Percentiles rank a stretch among this genome's conserved stretches.
These are phyloP conservation scores for Capronia coronata DNA, from an alignment of 2,329 filamentous ascomycete species.

Conservation along the genomic window DNA sequence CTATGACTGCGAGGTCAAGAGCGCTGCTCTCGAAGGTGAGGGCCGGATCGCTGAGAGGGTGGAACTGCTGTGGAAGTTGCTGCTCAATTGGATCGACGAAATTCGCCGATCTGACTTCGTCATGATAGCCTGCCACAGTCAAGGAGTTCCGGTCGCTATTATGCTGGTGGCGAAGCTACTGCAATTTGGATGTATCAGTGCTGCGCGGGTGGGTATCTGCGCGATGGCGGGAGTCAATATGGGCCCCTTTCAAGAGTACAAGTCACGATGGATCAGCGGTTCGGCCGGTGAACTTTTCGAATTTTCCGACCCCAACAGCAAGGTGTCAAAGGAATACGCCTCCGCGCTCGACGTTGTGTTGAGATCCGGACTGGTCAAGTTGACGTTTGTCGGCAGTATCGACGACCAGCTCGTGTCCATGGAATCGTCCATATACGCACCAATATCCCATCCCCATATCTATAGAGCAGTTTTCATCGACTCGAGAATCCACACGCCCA, in stretches of 20 bases:
- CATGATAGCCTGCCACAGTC: constrained; percentile 86
- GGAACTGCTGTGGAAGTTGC: constrained; percentile 85
- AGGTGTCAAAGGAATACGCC: constrained; percentile 75
- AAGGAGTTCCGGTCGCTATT: constrained; percentile 87
- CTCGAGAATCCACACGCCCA: constrained; percentile 80
- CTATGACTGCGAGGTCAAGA: constrained; percentile 77
- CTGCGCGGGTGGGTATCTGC: constrained; percentile 75
- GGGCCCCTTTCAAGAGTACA: constrained; percentile 87
- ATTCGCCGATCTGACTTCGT: constrained; percentile 84
- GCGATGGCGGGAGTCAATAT: constrained; percentile 87
- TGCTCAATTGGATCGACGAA: constrained; percentile 91
- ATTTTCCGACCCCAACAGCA: constrained; percentile 74
- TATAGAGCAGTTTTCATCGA: constrained; percentile 96
- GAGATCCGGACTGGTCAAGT: constrained; percentile 64
- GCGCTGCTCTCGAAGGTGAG: constrained; percentile 89
- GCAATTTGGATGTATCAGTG: constrained; percentile 69
- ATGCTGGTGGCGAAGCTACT: constrained; percentile 92
- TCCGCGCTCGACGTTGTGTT: constrained; percentile 67
- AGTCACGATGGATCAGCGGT: constrained; percentile 79
- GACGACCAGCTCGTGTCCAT: constrained; percentile 94
- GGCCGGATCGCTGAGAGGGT: constrained; percentile 85
- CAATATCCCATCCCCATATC: constrained; percentile 82
- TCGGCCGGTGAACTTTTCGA: constrained; percentile 93
- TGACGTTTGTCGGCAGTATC: constrained; percentile 88
- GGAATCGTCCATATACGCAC: constrained; percentile 85